phyloP scores from a whole-genome alignment of 192 early-diverging fungal species.

The Bifiguratus adelaidae region DNA sequence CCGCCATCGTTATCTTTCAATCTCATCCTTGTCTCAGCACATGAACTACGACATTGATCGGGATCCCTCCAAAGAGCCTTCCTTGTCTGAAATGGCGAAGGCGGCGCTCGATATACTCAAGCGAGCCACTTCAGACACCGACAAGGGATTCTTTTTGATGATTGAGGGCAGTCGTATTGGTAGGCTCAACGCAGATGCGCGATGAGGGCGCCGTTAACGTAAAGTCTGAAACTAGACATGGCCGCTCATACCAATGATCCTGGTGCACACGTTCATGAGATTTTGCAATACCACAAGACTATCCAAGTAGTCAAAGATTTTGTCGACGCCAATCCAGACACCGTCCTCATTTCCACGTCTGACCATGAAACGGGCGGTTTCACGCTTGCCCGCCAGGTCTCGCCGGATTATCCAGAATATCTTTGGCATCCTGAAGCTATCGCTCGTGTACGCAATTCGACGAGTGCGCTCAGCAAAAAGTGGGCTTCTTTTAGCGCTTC shows the following conservation, averaged over 20 bases:
- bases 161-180: slow-evolving; percentile 90
- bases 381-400: slow-evolving; percentile 66
- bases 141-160: slow-evolving; percentile 90
- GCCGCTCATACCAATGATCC: slow-evolving; percentile 95
- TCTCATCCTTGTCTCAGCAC: slow-evolving; percentile 32
- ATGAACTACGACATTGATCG: slow-evolving; percentile 93
- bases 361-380: slow-evolving; percentile 99
- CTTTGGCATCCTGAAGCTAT: slow-evolving; percentile 72
- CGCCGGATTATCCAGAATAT: slow-evolving; percentile 75
- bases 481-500: slow-evolving; percentile 19
- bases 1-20: neutral
- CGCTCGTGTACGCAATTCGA: slow-evolving; percentile 54
- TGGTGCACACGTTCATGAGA: slow-evolving; percentile 85
- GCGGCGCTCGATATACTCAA: slow-evolving; percentile 74
- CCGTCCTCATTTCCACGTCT: slow-evolving; percentile 79
- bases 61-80: slow-evolving; percentile 53
- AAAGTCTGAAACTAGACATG: slow-evolving; percentile 52
- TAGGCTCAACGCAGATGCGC: too few species aligned
- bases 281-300: slow-evolving; percentile 79
- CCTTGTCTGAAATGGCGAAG: slow-evolving; percentile 72
- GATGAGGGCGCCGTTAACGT: neutral
- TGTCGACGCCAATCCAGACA: slow-evolving; percentile 70
- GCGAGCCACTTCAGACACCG: slow-evolving; percentile 27
- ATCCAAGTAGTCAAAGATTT: slow-evolving; percentile 62
- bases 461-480: slow-evolving; percentile 34